phyloP scores from a whole-genome alignment of 2,329 filamentous ascomycete genomes.

The Periconia digitata region DNA sequence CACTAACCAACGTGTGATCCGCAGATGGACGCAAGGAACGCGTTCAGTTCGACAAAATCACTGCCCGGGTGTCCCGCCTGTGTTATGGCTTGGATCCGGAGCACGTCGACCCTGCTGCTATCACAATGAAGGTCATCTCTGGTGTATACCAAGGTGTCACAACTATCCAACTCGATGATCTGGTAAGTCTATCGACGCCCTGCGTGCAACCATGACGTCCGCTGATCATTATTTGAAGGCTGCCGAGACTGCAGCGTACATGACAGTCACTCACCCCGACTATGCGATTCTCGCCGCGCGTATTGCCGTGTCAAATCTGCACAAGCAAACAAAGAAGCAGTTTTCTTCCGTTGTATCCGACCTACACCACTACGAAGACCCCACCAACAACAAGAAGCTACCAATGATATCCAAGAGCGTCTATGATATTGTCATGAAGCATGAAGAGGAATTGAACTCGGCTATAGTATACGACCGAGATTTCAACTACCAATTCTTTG shows the following conservation, averaged over 20 bases:
- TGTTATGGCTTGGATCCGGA: slow-evolving; percentile 96
- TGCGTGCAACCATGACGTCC: not conserved
- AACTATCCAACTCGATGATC: slow-evolving; percentile 92
- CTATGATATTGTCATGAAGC: slow-evolving; percentile 91
- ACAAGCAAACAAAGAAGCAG: slow-evolving; percentile 99
- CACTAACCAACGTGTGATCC: slow-evolving; percentile 25
- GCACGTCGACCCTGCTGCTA: slow-evolving; percentile 95
- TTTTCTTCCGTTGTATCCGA: slow-evolving; percentile 95
- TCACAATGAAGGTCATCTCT: slow-evolving; percentile 99
- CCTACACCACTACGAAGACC: slow-evolving; percentile 94
- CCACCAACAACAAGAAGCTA: slow-evolving; percentile 78
- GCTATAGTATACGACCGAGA: slow-evolving; percentile 99
- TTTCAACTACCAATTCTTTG: slow-evolving; percentile 99
- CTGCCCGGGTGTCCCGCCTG: slow-evolving; percentile 92
- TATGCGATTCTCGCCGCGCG: slow-evolving; percentile 97
- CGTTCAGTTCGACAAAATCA: slow-evolving; percentile 99
- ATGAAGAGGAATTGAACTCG: slow-evolving; percentile 96
- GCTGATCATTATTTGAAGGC: slow-evolving; percentile 60
- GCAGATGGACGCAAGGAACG: slow-evolving; percentile 98
- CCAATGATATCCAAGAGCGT: slow-evolving; percentile 95
- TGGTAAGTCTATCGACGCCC: slow-evolving; percentile 63
- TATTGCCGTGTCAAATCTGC: slow-evolving; percentile 98
- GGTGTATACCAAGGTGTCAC: slow-evolving; percentile 98
- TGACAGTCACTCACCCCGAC: slow-evolving; percentile 99
- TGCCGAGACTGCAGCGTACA: slow-evolving; percentile 98